A percentile compares a stretch with the other conserved stretches of the same genome.
phyloP scores from a whole-genome alignment of 257 asterid genomes.

The Linderniella brevidens region DNA sequence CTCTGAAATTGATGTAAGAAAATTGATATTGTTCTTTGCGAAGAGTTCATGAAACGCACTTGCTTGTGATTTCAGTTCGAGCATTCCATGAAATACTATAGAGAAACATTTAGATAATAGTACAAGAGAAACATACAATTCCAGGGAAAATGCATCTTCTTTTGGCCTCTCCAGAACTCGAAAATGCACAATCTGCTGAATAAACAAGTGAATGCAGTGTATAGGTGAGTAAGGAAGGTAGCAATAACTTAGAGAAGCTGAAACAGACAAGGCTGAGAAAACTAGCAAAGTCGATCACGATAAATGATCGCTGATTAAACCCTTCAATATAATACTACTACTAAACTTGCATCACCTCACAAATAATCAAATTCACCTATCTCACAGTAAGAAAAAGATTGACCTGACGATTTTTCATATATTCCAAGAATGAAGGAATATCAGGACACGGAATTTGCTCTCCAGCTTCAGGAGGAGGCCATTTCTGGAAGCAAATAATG shows the following conservation, averaged over 20 bases:
- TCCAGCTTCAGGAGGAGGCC: conserved; percentile 27
- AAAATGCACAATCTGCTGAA: conserved; percentile 74
- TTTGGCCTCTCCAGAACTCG: conserved; percentile 84
- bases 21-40: no score
- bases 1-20: conserved; percentile 21
- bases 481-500: conserved; percentile 84
- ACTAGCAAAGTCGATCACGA: no score
- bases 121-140: conserved; percentile 50
- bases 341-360: no score
- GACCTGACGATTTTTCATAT: conserved; percentile 94
- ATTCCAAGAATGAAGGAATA: conserved; percentile 73
- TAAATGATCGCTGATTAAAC: no score
- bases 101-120: no score
- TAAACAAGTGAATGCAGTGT: conserved; percentile 1
- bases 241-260: not conserved
- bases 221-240: not conserved
- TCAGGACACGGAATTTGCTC: conserved; percentile 57
- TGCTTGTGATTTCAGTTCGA: no score
- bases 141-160: conserved; percentile 83
- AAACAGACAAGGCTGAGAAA: not conserved
- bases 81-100: no score
- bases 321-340: no score
- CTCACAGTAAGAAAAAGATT: conserved; percentile 4
- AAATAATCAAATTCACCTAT: not conserved
- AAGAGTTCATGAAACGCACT: no score